Evolutionary conservation across 1,284 basidiomycete genomes (phyloP), one percentile per base, ranked within the genome.

Genomic region (Singerocomus rubriflavus): DNA sequence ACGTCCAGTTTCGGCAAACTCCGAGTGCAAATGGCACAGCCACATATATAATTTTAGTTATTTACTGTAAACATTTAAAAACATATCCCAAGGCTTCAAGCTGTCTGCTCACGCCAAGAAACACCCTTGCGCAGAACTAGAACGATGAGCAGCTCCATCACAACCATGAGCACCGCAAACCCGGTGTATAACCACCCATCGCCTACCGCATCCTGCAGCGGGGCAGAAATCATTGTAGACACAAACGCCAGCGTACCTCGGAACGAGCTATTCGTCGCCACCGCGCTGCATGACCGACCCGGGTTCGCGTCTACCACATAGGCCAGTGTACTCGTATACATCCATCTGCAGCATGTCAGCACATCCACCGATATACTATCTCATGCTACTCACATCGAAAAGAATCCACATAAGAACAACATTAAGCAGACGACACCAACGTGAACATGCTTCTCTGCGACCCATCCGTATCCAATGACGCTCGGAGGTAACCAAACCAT

Each of bases 281-380:
- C 80, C 3, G 85, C 87, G 13, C 78, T 80, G 1, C 83, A 80
- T 0, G 85, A 85, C 16, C 86, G 77, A 6, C 91, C 90, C 4
- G 73, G 71, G 61, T 91, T 92, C 4, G 87, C 81, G 61, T 93
- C 89, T 7, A 90, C 84, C 43, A 90, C 75, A 59, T 89, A 91
- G 0, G 87, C 81, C 31, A 92, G 69, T 1, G 85, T 84, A 54
- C 82, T 84, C 13, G 84, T 69, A 63, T 89, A 88, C 21, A 82
- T 80, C 77, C 80, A 86, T 54, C 86, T 87, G 44, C 39, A 52
- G 46, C 26, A 11, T 49, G 48, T 67, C 45, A 62, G 49, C 37
- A 47, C 27, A 29, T 37, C 52, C 50, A 67, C 29, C 53, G 36
- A 39, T 33, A 27, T 44, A 39, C 17, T 14, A 42, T 38, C 42